A percentile compares a stretch with the other conserved stretches of the same genome.
Evolutionary conservation across 2,329 filamentous ascomycete species (phyloP).

Genomic region (Aureobasidium uvarum): DNA sequence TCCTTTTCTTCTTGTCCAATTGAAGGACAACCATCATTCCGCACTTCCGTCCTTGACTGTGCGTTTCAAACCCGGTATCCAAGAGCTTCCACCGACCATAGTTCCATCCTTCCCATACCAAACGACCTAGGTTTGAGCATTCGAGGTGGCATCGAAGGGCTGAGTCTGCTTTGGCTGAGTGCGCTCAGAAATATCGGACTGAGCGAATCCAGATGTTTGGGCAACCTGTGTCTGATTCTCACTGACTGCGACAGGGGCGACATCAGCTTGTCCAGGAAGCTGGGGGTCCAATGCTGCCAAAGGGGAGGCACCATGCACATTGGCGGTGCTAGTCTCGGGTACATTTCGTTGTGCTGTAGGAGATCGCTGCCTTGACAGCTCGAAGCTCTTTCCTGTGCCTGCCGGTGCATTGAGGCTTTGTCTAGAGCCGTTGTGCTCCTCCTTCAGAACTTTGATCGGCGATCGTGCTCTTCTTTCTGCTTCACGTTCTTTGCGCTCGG

Average conservation of each 20-base stretch:
- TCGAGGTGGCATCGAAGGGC: not conserved
- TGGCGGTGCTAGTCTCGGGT: slow-evolving; percentile 4
- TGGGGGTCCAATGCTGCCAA: not conserved
- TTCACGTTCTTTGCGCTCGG: slow-evolving; percentile 56
- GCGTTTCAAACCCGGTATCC: not conserved
- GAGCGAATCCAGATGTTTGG: not conserved
- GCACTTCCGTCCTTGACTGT: not conserved
- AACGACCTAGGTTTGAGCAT: slow-evolving; percentile 20
- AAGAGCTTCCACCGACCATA: slow-evolving; percentile 1
- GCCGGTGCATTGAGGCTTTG: slow-evolving; percentile 20
- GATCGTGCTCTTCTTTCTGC: slow-evolving; percentile 48
- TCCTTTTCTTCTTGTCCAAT: not conserved
- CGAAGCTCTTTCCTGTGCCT: slow-evolving; percentile 23
- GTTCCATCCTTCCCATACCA: not conserved
- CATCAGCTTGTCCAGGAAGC: not conserved
- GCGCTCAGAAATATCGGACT: not conserved
- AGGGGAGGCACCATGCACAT: slow-evolving; percentile 10
- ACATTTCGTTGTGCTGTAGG: not conserved
- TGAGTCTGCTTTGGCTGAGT: slow-evolving; percentile 4
- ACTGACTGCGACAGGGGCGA: slow-evolving; percentile 5
- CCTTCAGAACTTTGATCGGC: slow-evolving; percentile 41
- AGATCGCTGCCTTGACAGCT: slow-evolving; percentile 21
- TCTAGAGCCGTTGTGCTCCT: slow-evolving; percentile 46
- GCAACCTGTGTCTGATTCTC: not conserved
- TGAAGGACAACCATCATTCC: not conserved